These are phyloP conservation scores for Excoecaria cochinchinensis DNA, from an alignment of 345 rosid species.

Conservation along the genomic window DNA sequence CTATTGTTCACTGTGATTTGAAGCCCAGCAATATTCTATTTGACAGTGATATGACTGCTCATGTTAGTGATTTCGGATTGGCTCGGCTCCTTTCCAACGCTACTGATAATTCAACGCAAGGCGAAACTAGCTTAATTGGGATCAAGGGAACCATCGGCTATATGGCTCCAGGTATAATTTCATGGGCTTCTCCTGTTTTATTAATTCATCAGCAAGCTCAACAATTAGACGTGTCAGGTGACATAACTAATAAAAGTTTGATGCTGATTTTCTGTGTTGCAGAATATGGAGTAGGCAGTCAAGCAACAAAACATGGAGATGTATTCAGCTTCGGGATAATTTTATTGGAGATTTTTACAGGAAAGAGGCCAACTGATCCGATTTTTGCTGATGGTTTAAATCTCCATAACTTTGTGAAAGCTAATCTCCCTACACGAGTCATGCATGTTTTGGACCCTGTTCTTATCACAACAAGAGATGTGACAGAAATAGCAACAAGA, in stretches of 20 bases:
- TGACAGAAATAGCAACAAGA: too few relatives aligned
- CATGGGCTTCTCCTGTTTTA: neutral
- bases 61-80: slow-evolving; percentile 23
- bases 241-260: neutral
- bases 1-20: slow-evolving; percentile 20
- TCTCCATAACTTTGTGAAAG: too few relatives aligned
- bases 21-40: slow-evolving; percentile 24
- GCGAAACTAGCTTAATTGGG: slow-evolving; percentile 9
- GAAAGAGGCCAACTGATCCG: too few relatives aligned
- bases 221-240: too few relatives aligned
- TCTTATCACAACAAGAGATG: too few relatives aligned
- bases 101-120: neutral
- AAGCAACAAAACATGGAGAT: neutral
- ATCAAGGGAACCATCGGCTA: slow-evolving; percentile 13
- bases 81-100: slow-evolving; percentile 8
- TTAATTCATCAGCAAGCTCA: neutral
- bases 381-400: too few relatives aligned
- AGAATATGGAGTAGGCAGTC: slow-evolving; percentile 1
- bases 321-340: too few relatives aligned
- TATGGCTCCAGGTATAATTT: slow-evolving; percentile 13
- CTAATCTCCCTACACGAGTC: too few relatives aligned
- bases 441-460: too few relatives aligned
- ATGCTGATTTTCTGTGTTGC: neutral
- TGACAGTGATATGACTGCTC: slow-evolving; percentile 2
- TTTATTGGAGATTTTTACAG: too few relatives aligned